A percentile compares a stretch with the other conserved stretches of the same genome.
These are phyloP conservation scores for Eutrema yunnanense DNA, from an alignment of 345 rosid species.

Conservation along the genomic window DNA sequence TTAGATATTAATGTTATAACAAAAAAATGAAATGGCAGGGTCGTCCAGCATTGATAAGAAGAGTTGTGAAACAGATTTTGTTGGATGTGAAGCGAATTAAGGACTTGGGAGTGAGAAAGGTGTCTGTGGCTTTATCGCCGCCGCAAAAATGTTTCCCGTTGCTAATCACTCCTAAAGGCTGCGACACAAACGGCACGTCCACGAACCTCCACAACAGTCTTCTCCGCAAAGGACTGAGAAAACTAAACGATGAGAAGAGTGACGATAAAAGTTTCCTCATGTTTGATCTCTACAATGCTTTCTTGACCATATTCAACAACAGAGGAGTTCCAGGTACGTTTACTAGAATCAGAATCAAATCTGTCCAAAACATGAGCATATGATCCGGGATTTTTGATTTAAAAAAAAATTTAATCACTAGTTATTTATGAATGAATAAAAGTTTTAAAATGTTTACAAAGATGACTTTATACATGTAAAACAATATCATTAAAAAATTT, in stretches of 20 bases:
- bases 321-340: slow-evolving; percentile 25
- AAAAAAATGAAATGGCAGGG: slow-evolving; percentile 27
- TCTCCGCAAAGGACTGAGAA: slow-evolving; percentile 20
- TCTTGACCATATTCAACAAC: slow-evolving; percentile 22
- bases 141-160: slow-evolving; percentile 43
- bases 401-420: too few relatives aligned
- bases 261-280: slow-evolving; percentile 20
- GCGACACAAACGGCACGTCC: slow-evolving; percentile 2
- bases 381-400: too few relatives aligned
- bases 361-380: too few relatives aligned
- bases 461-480: too few relatives aligned
- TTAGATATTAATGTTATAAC: not conserved
- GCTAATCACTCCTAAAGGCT: slow-evolving; percentile 14
- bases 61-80: slow-evolving; percentile 31
- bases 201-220: slow-evolving; percentile 33
- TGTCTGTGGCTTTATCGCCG: slow-evolving; percentile 25
- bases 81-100: slow-evolving; percentile 33
- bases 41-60: slow-evolving; percentile 7
- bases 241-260: slow-evolving; percentile 23
- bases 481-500: too few relatives aligned
- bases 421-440: too few relatives aligned
- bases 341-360: too few relatives aligned
- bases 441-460: too few relatives aligned
- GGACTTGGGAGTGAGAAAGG: slow-evolving; percentile 40
- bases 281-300: slow-evolving; percentile 39